Percentiles rank a stretch among this genome's conserved stretches.
These are phyloP conservation scores for Penicillium flavigenum DNA, from an alignment of 495 filamentous ascomycete genomes.

Conservation along the genomic window DNA sequence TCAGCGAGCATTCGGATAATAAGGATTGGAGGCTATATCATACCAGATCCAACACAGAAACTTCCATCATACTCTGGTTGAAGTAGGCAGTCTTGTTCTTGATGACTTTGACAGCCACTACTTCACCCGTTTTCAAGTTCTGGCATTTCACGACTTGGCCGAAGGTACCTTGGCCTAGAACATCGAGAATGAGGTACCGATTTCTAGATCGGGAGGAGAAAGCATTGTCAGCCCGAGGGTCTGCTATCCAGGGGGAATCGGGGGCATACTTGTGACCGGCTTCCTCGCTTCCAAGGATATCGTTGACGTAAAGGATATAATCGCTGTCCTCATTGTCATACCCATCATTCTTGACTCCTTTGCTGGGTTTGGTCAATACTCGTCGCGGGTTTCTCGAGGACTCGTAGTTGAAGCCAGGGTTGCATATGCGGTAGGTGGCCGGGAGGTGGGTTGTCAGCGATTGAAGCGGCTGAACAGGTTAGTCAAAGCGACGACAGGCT, in stretches of 20 bases:
- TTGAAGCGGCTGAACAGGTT: conserved; percentile 74
- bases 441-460: conserved; percentile 92
- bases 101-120: conserved; percentile 98
- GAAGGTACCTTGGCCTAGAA: conserved; percentile 96
- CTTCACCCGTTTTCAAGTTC: conserved; percentile 95
- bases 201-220: conserved; percentile 58
- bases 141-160: conserved; percentile 99
- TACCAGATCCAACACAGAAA: conserved; percentile 96
- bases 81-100: conserved; percentile 99
- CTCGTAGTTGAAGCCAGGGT: conserved; percentile 97
- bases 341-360: conserved; percentile 97
- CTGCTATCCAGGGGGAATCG: not conserved
- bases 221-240: conserved; percentile 17
- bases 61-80: conserved; percentile 99
- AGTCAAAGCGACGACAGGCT: conserved; percentile 9
- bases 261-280: conserved; percentile 84
- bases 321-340: conserved; percentile 99
- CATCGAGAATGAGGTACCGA: conserved; percentile 96
- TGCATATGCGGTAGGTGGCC: conserved; percentile 96
- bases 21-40: conserved; percentile 18
- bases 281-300: conserved; percentile 97
- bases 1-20: conserved; percentile 1
- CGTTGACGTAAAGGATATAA: conserved; percentile 99
- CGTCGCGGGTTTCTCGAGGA: conserved; percentile 96
- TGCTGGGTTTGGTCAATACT: conserved; percentile 98